Evolutionary conservation across 225 moss, liverwort and hornwort genomes (phyloP), one percentile per base, ranked within the genome.

Genomic region (Climacium dendroides): DNA sequence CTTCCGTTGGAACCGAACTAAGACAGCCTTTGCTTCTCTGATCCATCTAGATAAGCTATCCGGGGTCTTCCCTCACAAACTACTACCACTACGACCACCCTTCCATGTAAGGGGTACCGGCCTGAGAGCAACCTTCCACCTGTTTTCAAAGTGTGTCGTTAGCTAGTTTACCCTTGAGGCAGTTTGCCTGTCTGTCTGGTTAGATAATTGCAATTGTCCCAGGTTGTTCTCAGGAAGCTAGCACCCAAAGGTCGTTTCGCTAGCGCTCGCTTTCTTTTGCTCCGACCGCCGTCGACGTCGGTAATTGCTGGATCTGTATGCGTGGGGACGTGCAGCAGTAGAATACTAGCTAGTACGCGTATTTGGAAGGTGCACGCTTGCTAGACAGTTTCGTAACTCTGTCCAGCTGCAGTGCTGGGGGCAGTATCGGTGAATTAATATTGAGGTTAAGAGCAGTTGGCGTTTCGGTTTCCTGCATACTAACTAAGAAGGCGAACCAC

Each of bases 31-130:
- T 87, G 69, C 81, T 82, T 82, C 85, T 87, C 85, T 87, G 82
- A 89, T 90, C 89, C 86, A 89, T 91, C 91, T 91, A 89, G 91
- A 91, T 90, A 91, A 91, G 89, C 88, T 83, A 57, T 57, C 39
- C 82, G 67, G 66, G 81, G 83, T 48, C 69, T 50, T 59, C 13
- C 43, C 74, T 82, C 74, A 26, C 75, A 55, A 55, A 75, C 75
- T 55, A 54, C 25, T 32, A 59, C 66, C 34, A 47, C 58, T 35
- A 32, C 48, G 60, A 47, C 48, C 47, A 15, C 62, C 29, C 71
- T 73, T 74, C 79, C 71, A 9, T 20, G 18, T 16, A 25, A 63
- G 47, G 32, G 10, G 37, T 12, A 77, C 78, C 70, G 37, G 35
- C 77, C 23, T 15, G 41, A 32, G 53, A 67, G 83, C 86, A 65